These are phyloP conservation scores for Alternaria ventricosa DNA, from an alignment of 2,329 filamentous ascomycete genomes.

Conservation along the genomic window DNA sequence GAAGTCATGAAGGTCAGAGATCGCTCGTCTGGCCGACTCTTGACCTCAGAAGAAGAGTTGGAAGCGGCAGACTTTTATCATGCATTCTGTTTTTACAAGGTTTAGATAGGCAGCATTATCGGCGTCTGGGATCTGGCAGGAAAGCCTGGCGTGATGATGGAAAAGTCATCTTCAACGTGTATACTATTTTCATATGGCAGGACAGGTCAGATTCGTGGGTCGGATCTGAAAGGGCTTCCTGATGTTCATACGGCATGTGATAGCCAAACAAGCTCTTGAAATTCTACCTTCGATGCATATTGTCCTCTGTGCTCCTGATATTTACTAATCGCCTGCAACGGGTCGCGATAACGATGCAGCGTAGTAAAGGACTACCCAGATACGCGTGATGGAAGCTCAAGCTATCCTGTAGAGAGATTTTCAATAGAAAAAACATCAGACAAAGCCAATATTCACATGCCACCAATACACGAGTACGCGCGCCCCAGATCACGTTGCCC, in stretches of 20 bases:
- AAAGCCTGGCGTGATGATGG: neutral
- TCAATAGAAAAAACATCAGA: neutral
- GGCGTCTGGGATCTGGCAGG: slow-evolving; percentile 7
- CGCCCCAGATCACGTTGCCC: neutral
- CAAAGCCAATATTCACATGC: slow-evolving; percentile 2
- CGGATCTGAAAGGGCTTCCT: neutral
- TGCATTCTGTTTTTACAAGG: slow-evolving; percentile 97
- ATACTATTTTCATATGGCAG: neutral
- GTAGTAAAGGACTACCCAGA: neutral
- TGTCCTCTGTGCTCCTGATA: neutral
- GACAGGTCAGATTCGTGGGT: neutral
- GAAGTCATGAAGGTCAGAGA: slow-evolving; percentile 95
- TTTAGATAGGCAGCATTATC: slow-evolving; percentile 54
- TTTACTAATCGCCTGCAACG: neutral
- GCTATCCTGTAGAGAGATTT: neutral
- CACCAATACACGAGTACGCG: neutral
- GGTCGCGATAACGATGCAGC: neutral
- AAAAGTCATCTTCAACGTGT: neutral
- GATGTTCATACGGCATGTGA: neutral
- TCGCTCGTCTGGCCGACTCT: slow-evolving; percentile 67
- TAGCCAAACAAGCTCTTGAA: neutral
- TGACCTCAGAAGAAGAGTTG: slow-evolving; percentile 85
- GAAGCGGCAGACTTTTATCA: slow-evolving; percentile 86
- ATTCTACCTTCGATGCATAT: neutral
- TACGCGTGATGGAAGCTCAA: neutral